Base-by-base conservation (phyloP, 768 basidiomycete species). In the Amanita molliuscula region DNA sequence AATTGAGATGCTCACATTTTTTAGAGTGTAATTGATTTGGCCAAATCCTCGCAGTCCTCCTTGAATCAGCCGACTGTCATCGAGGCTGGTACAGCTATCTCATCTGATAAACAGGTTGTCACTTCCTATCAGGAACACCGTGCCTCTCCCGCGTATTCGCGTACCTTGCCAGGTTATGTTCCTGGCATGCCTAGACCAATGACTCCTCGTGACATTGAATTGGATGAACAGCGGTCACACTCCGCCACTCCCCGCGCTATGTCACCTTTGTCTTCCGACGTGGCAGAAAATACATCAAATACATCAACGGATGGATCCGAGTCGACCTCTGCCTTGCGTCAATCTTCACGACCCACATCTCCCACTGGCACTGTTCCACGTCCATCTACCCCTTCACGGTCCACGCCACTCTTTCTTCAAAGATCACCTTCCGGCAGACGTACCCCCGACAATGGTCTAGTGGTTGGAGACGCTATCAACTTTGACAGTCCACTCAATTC, bases 111-210 rank as follows among this genome's bases (percentile, higher is more conserved):
- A 48, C 74, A 76, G 36, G 61, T 70, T 18, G 64, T 67, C 36
- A 60, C 68, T 26, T 73, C 79, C 41, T 64, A 71, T 33, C 77
- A 78, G 18, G 69, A 71, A 43, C 75, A 69, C 35, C 75, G 72
- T n/a, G 64, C 76, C 44, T 83, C 81, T 2, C 83, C 84, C 37
- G 68, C 81, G 20, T 81, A 82, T 23, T 70, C 78, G 41, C 76
- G 78, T 38, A 77, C 70, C 3, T 60, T 88, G 18, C 88, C 89
- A 48, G 89, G 89, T 11, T 92, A 92, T 64, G 81, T 89, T 50
- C 89, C 89, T 20, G 89, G 89, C 9, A 92, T 92, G 89, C 85
- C 86, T 18, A 72, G 89, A 36, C 89, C 89, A 15, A 89, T 91
- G 84, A 91, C 89, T 5, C 89, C 89, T n/a, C 82, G 80, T 50